Conservation (phyloP, 2,329 filamentous ascomycete genomes). For the Tolypocladium amazonense region DNA sequence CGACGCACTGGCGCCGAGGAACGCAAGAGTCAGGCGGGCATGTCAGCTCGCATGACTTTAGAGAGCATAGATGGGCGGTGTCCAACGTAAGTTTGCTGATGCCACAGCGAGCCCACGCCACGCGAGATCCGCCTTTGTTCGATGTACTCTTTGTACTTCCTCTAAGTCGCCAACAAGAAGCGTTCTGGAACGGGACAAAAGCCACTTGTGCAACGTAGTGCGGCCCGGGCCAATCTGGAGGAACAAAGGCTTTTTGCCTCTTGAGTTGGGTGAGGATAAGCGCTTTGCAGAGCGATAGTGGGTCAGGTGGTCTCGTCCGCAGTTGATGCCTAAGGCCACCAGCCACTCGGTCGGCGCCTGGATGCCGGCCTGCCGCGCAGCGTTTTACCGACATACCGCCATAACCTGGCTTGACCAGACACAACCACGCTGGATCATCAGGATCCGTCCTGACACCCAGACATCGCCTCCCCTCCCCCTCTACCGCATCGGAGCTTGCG, state of each 20-base stretch:
- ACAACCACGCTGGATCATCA: constrained; percentile 20
- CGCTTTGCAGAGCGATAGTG: not conserved
- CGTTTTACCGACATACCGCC: constrained; percentile 13
- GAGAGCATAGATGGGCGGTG: not conserved
- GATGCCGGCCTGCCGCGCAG: not conserved
- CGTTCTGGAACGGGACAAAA: not conserved
- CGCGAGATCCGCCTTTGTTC: not conserved
- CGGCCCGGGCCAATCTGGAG: not conserved
- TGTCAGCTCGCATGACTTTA: not conserved
- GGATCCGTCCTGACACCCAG: constrained; percentile 16
- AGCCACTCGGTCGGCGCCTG: not conserved
- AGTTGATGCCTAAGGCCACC: constrained; percentile 26
- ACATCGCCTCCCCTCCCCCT: constrained; percentile 7
- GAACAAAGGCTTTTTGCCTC: not conserved
- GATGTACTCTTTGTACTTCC: not conserved
- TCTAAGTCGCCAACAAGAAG: no score
- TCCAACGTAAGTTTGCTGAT: not conserved
- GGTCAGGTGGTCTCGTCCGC: constrained; percentile 4
- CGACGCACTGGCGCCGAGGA: not conserved
- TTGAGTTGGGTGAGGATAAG: not conserved
- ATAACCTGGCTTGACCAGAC: constrained; percentile 23
- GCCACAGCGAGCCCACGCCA: not conserved
- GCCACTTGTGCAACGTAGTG: not conserved
- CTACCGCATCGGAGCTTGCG: constrained; percentile 6
- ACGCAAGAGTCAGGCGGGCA: not conserved